Evolutionary conservation across 1,284 basidiomycete species (phyloP).

Genomic region (Leccinum angustisporum): DNA sequence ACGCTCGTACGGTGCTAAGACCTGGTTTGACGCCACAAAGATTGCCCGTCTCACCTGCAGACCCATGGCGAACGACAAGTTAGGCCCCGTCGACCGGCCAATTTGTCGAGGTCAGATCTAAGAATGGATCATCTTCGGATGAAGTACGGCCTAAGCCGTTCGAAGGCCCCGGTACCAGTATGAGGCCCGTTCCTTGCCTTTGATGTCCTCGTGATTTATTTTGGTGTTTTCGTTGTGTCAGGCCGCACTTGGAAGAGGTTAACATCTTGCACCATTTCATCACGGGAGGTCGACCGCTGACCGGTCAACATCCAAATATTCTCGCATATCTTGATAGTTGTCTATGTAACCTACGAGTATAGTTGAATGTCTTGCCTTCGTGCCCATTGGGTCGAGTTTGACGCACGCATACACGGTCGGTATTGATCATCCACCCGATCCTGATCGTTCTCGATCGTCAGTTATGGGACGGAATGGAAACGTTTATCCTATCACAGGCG

Average conservation of each 20-base stretch:
- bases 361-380: no score
- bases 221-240: constrained; percentile 34
- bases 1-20: constrained; percentile 29
- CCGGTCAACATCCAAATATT: constrained; percentile 67
- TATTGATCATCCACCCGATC: no score
- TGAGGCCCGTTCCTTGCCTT: neutral
- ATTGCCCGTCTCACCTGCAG: constrained; percentile 14
- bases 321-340: constrained; percentile 93
- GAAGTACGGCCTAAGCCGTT: constrained; percentile 86
- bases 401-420: no score
- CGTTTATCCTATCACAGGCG: no score
- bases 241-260: constrained; percentile 92
- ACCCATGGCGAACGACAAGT: constrained; percentile 27
- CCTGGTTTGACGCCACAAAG: constrained; percentile 21
- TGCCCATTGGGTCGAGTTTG: no score
- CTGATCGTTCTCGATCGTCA: no score
- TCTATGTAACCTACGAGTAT: no score
- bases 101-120: constrained; percentile 89
- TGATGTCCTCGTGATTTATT: constrained; percentile 15
- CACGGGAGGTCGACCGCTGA: constrained; percentile 15
- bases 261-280: constrained; percentile 84
- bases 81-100: constrained; percentile 79
- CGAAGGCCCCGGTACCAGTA: constrained; percentile 87
- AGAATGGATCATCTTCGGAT: constrained; percentile 45
- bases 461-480: no score